phyloP scores from a whole-genome alignment of 2,329 filamentous ascomycete species.

The Pyricularia sp. region DNA sequence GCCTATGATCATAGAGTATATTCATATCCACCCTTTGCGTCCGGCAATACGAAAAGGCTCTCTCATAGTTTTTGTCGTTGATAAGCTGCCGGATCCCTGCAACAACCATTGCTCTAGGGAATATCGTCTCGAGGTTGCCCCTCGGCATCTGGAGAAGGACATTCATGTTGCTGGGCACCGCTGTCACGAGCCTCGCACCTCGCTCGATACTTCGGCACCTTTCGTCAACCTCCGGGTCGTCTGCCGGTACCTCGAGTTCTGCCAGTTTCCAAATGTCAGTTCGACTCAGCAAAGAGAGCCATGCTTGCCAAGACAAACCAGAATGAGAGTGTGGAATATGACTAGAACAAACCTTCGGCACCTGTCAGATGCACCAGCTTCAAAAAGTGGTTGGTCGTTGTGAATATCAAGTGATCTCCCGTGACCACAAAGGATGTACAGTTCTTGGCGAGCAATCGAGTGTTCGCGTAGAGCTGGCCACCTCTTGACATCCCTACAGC shows the following conservation, averaged over 20 bases:
- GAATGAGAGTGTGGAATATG: neutral
- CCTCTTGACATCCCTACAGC: slow-evolving; percentile 57
- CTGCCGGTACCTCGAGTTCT: slow-evolving; percentile 72
- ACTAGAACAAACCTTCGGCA: slow-evolving; percentile 41
- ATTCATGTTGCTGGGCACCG: slow-evolving; percentile 76
- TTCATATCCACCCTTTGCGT: slow-evolving; percentile 97
- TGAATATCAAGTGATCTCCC: slow-evolving; percentile 73
- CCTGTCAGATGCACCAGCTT: slow-evolving; percentile 80
- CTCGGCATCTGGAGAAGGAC: slow-evolving; percentile 89
- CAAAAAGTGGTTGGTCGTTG: slow-evolving; percentile 80
- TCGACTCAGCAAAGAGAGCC: neutral
- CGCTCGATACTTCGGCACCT: slow-evolving; percentile 85
- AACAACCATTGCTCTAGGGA: slow-evolving; percentile 80
- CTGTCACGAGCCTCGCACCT: slow-evolving; percentile 73
- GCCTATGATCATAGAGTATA: slow-evolving; percentile 87
- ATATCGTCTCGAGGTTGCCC: slow-evolving; percentile 92
- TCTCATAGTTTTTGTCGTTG: slow-evolving; percentile 65
- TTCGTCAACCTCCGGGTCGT: slow-evolving; percentile 87
- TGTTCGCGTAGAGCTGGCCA: slow-evolving; percentile 69
- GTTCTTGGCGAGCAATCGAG: slow-evolving; percentile 62
- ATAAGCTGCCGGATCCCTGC: slow-evolving; percentile 77
- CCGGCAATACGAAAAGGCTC: slow-evolving; percentile 76
- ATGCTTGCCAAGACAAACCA: neutral
- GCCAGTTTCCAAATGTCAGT: slow-evolving; percentile 2
- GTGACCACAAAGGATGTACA: slow-evolving; percentile 87